A percentile compares a stretch with the other conserved stretches of the same genome.
phyloP scores from a whole-genome alignment of 2,329 filamentous ascomycete genomes.

The Alternaria triticimaculans region DNA sequence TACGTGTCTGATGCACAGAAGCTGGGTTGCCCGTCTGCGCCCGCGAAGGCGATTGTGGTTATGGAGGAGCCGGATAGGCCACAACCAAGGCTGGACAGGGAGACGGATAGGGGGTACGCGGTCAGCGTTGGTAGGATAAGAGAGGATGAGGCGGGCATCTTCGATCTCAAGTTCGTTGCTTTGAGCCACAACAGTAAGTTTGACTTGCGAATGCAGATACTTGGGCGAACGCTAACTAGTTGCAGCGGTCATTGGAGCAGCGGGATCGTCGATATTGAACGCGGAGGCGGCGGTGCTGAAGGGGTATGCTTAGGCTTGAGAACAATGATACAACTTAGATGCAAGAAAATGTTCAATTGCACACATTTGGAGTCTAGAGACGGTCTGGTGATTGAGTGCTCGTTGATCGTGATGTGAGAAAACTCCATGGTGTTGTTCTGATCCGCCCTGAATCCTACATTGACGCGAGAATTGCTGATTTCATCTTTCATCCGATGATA shows the following conservation, averaged over 20 bases:
- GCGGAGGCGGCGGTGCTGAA: slow-evolving; percentile 91
- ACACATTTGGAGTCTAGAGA: background rate
- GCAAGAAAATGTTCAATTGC: background rate
- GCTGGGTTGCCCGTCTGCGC: slow-evolving; percentile 87
- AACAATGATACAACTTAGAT: background rate
- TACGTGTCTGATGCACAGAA: slow-evolving; percentile 84
- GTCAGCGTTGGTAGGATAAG: slow-evolving; percentile 88
- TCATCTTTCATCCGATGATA: background rate
- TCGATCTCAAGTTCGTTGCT: slow-evolving; percentile 94
- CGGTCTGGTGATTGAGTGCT: background rate
- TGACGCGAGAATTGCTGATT: background rate
- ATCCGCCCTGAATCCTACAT: background rate
- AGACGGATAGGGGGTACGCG: slow-evolving; percentile 84
- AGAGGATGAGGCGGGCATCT: slow-evolving; percentile 85
- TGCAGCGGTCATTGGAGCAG: slow-evolving; percentile 84
- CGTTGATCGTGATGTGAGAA: background rate
- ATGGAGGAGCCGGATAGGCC: slow-evolving; percentile 90
- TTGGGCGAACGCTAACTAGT: slow-evolving; percentile 22
- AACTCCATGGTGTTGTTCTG: background rate
- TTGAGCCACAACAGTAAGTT: slow-evolving; percentile 78
- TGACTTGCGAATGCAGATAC: slow-evolving; percentile 31
- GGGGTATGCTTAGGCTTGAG: slow-evolving; percentile 66
- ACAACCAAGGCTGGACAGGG: slow-evolving; percentile 87
- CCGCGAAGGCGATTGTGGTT: slow-evolving; percentile 79
- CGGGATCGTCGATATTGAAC: slow-evolving; percentile 94